Base-by-base conservation (phyloP, 2,329 filamentous ascomycete species). In the Fusarium musae region DNA sequence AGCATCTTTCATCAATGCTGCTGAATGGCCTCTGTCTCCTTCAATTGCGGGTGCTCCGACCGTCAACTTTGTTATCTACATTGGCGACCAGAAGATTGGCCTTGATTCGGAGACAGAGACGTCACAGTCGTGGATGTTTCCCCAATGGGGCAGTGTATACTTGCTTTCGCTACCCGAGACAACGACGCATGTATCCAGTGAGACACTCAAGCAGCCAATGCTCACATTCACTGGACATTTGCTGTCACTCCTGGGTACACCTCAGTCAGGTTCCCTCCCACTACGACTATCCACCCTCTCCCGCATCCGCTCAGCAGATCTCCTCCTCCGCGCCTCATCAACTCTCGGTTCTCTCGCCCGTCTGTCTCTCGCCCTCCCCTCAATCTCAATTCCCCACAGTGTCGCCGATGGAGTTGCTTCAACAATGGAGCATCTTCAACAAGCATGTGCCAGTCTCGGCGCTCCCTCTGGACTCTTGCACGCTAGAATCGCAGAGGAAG, bases 21-120 rank as follows among this genome's bases (percentile, higher is more conserved):
- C 96, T 5, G 96, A 99, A 83, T 99, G 96, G 96, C 96, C 96
- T 1, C 84, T 99, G 6, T 97, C 93, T 70, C 96, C 96, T 1
- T 97, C 94, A 63, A 98, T 99, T 75, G 96, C 95, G 46, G 91
- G 90, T 23, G 96, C 96, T 0, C 96, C 96, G 2, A 99, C 96
- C 0, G 91, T 99, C 79, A 98, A 99, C 83, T 98, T 99, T 80
- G 91, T 98, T 63, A 87, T 98, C 34, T 99, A 96, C 78, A 91
- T 97, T 12, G 94, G 95, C 10, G 91, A 93, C 65, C 89, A 93
- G 66, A 94, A 91, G 15, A 95, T 94, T 70, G 85, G 82, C 9
- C 78, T 86, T 59, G 82, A 84, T 49, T 81, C 84, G 6, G 82
- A 84, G 60, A 77, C 80, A 5, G 84, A 84, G 36, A 88, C 85